Percentiles rank a stretch among this genome's conserved stretches.
Evolutionary conservation across 805 yeast genomes (phyloP).

Genomic region (Wickerhamiella australiensis): DNA sequence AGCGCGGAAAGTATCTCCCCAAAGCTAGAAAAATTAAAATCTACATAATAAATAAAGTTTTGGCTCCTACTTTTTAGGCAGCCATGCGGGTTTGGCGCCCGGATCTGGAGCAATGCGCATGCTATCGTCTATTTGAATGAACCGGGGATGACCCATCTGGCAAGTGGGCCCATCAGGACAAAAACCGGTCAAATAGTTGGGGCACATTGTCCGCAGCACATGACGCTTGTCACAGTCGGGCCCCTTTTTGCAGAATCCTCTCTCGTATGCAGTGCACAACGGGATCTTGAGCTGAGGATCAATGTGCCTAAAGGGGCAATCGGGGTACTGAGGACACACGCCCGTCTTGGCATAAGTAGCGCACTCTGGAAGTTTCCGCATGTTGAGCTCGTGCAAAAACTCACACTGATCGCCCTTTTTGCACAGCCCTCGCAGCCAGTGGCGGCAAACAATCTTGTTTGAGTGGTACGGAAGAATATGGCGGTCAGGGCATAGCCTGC

Average conservation of each 20-base stretch:
- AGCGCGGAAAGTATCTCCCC: too few species aligned
- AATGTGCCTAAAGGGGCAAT: conserved; percentile 82
- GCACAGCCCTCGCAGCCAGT: conserved; percentile 95
- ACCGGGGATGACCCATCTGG: conserved; percentile 71
- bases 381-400: conserved; percentile 85
- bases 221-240: conserved; percentile 77
- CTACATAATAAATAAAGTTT: conserved; percentile 1
- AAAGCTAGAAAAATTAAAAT: too few species aligned
- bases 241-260: conserved; percentile 88
- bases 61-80: neutral
- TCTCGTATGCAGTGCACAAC: conserved; percentile 67
- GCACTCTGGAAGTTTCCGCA: conserved; percentile 95
- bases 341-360: conserved; percentile 63
- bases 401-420: conserved; percentile 95
- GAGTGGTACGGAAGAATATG: conserved; percentile 58
- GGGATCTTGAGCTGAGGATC: conserved; percentile 86
- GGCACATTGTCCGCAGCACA: conserved; percentile 63
- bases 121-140: conserved; percentile 31
- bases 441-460: conserved; percentile 87
- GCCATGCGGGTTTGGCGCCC: conserved; percentile 6
- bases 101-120: conserved; percentile 29
- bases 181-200: conserved; percentile 72
- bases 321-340: conserved; percentile 78
- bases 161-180: conserved; percentile 83
- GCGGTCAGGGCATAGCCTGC: conserved; percentile 73